phyloP scores from a whole-genome alignment of 129 eudicot genomes.

The Mikania micrantha region DNA sequence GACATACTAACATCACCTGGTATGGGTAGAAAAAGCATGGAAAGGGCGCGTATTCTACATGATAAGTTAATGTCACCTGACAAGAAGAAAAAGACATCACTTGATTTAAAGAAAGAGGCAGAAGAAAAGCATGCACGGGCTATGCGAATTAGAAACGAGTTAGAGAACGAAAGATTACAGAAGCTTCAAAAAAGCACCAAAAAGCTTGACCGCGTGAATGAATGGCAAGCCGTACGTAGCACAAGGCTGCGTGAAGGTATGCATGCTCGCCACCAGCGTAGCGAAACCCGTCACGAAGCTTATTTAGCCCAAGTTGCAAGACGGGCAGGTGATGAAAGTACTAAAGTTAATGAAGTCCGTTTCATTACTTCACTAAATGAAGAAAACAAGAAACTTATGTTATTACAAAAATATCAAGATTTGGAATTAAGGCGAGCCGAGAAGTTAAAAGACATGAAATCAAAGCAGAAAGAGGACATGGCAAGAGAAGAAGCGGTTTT shows the following conservation, averaged over 20 bases:
- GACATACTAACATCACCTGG: slow-evolving; percentile 82
- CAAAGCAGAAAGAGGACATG: slow-evolving; percentile 87
- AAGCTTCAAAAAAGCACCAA: slow-evolving; percentile 83
- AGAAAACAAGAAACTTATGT: slow-evolving; percentile 73
- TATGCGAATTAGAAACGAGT: slow-evolving; percentile 68
- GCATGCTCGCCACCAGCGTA: slow-evolving; percentile 83
- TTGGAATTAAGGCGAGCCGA: slow-evolving; percentile 85
- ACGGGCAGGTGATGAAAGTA: slow-evolving; percentile 92
- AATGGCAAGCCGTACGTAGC: slow-evolving; percentile 93
- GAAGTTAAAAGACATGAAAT: slow-evolving; percentile 75
- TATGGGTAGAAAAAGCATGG: slow-evolving; percentile 71
- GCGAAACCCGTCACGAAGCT: slow-evolving; percentile 91
- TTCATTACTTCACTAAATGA: slow-evolving; percentile 90
- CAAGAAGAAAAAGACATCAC: slow-evolving; percentile 70
- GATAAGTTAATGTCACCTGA: slow-evolving; percentile 96
- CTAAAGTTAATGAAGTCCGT: slow-evolving; percentile 94
- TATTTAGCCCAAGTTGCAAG: slow-evolving; percentile 80
- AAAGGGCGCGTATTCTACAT: slow-evolving; percentile 76
- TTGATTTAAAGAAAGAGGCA: slow-evolving; percentile 86
- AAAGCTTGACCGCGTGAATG: slow-evolving; percentile 84
- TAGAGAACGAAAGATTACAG: slow-evolving; percentile 82
- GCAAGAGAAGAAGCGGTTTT: slow-evolving; percentile 98
- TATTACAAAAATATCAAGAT: slow-evolving; percentile 80
- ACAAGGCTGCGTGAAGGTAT: slow-evolving; percentile 70
- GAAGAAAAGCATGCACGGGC: slow-evolving; percentile 97